These are phyloP conservation scores for Pyrus betulifolia DNA, from an alignment of 306 rosid genomes.

Conservation along the genomic window DNA sequence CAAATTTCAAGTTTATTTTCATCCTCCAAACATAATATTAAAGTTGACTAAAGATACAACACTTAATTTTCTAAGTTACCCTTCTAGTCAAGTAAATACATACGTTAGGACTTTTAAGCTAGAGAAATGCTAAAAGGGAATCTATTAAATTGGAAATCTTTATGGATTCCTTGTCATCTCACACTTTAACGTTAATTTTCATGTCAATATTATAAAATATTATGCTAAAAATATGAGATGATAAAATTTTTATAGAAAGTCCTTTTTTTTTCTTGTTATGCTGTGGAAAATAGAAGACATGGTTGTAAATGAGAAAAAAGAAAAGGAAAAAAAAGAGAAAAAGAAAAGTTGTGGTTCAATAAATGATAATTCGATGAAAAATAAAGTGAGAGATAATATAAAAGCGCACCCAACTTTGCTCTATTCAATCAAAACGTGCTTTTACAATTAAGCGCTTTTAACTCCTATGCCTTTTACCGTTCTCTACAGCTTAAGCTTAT, in stretches of 20 bases:
- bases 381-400: neutral
- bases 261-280: neutral
- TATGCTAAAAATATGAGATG: too few species aligned
- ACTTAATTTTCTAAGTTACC: neutral
- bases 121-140: too few species aligned
- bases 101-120: neutral
- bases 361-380: constrained; percentile 1
- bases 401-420: constrained; percentile 5
- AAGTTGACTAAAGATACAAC: neutral
- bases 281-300: neutral
- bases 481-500: neutral
- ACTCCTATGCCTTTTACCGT: constrained; percentile 7
- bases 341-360: neutral
- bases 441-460: constrained; percentile 20
- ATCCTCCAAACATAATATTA: too few species aligned
- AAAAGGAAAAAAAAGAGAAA: neutral
- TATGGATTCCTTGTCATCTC: too few species aligned
- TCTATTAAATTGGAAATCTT: too few species aligned
- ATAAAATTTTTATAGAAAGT: too few species aligned
- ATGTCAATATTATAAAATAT: too few species aligned
- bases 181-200: too few species aligned
- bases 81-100: neutral
- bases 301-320: neutral
- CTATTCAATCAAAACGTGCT: constrained; percentile 38
- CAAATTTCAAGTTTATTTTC: too few species aligned